Conservation (phyloP, 345 rosid species). For the Syzygium aqueum region DNA sequence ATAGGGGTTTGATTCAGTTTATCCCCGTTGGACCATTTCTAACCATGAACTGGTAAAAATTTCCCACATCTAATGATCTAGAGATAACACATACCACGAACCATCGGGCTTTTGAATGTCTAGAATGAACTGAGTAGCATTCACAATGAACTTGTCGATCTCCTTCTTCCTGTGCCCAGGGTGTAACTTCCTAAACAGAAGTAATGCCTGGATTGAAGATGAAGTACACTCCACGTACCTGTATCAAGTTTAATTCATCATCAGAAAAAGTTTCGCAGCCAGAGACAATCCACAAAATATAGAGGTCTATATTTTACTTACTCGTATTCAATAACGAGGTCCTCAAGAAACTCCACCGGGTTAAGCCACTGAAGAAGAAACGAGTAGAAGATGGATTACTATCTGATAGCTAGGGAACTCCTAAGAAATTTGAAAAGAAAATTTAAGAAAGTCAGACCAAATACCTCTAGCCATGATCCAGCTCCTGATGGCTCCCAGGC, state of each 20-base stretch:
- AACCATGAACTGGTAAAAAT: neutral
- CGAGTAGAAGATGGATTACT: neutral
- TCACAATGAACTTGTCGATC: constrained; percentile 29
- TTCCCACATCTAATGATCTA: neutral
- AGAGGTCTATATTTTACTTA: neutral
- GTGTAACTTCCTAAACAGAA: constrained; percentile 30
- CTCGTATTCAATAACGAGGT: constrained; percentile 32
- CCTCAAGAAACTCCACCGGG: constrained; percentile 49
- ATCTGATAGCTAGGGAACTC: neutral
- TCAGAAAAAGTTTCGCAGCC: neutral
- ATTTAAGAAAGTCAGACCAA: neutral
- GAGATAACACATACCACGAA: constrained; percentile 26
- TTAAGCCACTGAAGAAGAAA: constrained; percentile 31
- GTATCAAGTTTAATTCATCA: neutral
- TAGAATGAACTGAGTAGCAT: constrained; percentile 25
- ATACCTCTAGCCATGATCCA: constrained; percentile 44
- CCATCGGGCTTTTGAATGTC: constrained; percentile 41
- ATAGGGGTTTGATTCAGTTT: neutral
- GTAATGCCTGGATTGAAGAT: constrained; percentile 29
- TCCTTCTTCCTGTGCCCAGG: constrained; percentile 39
- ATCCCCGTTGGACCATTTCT: neutral
- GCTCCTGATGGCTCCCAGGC: constrained; percentile 63
- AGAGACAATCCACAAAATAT: neutral
- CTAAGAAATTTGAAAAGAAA: neutral
- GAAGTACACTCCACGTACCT: constrained; percentile 48